Evolutionary conservation across 2,329 filamentous ascomycete genomes (phyloP), one percentile per base, ranked within the genome.

Genomic region (Plenodomus lindquistii): DNA sequence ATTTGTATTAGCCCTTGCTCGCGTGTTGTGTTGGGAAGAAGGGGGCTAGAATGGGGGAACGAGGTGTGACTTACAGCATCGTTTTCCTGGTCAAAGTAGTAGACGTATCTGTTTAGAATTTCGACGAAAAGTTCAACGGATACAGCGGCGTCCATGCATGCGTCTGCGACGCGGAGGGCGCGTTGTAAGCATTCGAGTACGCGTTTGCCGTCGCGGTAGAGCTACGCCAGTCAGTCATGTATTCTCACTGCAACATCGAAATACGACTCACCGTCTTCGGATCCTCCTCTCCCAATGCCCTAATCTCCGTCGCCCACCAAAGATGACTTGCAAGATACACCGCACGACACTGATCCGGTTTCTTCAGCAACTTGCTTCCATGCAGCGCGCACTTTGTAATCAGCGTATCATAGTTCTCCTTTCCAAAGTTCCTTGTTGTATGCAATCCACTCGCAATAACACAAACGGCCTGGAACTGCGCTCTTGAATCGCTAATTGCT

Each of bases 31-130:
- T 8, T 15, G 4, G 11, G 11, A 13, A 15, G 11, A 15, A 31
- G 4, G 27, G 11, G 22, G 42, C 15, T 18, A 35, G 17, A 20
- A 27, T 2, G 19, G 10, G 5, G 22, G 7, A 16, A 7, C 35
- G 8, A 7, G 10, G 10, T 37, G 27, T 31, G 16, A 73, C 81
- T 75, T 73, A 84, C 94, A 59, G 92, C 92, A 76, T 99, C 94
- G 74, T 99, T 99, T 70, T 96, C 91, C 73, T 99, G 93, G 73
- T 99, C 94, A 77, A 97, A 99, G 78, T 97, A 99, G 74, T 99
- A 99, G 44, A 97, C 92, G 71, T 99, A 99, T 73, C 94, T 86
- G 73, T 99, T 97, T 46, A 99, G 78, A 55, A 99, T 99, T 76
- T 99, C 94, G 48, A 99, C 93, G 74, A 99, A 99, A 40, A 99